These are phyloP conservation scores for Suillus bovinus DNA, from an alignment of 768 basidiomycete genomes.

Conservation along the genomic window DNA sequence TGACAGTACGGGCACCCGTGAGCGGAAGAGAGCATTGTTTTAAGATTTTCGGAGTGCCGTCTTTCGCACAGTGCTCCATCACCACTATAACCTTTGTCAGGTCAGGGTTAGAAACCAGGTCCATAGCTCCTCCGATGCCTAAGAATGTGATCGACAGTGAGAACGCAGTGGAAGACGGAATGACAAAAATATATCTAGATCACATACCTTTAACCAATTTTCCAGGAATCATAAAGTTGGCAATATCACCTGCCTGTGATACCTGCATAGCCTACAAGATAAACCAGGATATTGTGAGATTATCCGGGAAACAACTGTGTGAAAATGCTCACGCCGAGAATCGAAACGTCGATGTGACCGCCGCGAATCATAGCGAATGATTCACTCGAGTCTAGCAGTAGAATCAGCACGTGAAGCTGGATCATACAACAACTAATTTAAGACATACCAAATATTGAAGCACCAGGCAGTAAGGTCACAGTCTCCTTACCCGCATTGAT, in stretches of 20 bases:
- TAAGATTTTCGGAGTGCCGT: slow-evolving; percentile 88
- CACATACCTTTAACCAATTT: slow-evolving; percentile 78
- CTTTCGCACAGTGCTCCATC: slow-evolving; percentile 90
- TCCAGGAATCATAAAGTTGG: slow-evolving; percentile 98
- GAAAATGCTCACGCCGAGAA: slow-evolving; percentile 72
- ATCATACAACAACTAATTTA: not conserved
- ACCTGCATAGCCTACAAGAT: slow-evolving; percentile 85
- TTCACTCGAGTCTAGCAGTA: slow-evolving; percentile 73
- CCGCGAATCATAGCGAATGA: slow-evolving; percentile 98
- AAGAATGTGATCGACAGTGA: slow-evolving; percentile 17
- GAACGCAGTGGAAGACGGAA: slow-evolving; percentile 6
- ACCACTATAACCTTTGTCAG: slow-evolving; percentile 89
- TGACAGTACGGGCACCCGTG: slow-evolving; percentile 86
- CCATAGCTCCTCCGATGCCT: slow-evolving; percentile 97
- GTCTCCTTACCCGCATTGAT: slow-evolving; percentile 97
- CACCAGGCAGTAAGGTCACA: slow-evolving; percentile 88
- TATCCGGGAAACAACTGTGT: slow-evolving; percentile 1
- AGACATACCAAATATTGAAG: slow-evolving; percentile 80
- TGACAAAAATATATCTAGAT: not conserved
- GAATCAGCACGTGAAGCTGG: slow-evolving; percentile 5
- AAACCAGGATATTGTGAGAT: slow-evolving; percentile 8
- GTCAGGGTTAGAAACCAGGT: slow-evolving; percentile 94
- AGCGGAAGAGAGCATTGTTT: slow-evolving; percentile 79
- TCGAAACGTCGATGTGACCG: slow-evolving; percentile 91
- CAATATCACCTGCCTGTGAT: slow-evolving; percentile 88